Evolutionary conservation across 2,329 filamentous ascomycete genomes (phyloP).

Genomic region (Fusarium sororula): DNA sequence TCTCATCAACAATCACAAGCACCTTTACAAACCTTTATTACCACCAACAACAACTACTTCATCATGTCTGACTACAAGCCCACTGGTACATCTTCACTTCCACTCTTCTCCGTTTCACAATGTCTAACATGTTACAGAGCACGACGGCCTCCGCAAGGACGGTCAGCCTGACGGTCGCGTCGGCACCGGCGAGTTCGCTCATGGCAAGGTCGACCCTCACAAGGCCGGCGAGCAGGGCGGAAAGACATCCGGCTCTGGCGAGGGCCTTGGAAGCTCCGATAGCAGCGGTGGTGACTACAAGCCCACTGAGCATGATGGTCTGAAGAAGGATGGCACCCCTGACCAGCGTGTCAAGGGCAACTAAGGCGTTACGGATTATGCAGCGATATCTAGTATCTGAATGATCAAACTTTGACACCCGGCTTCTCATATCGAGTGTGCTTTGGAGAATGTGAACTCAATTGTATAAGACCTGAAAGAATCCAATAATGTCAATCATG

Average conservation of each 20-base stretch:
- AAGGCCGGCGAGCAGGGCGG: slow-evolving; percentile 31
- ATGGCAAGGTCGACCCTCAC: slow-evolving; percentile 37
- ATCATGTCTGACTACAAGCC: slow-evolving; percentile 30
- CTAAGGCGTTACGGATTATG: neutral
- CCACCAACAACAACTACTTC: neutral
- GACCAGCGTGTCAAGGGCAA: slow-evolving; percentile 28
- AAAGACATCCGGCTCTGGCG: slow-evolving; percentile 18
- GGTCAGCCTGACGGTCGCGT: slow-evolving; percentile 35
- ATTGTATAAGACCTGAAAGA: rapidly evolving
- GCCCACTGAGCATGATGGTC: slow-evolving; percentile 23
- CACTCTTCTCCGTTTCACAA: rapidly evolving
- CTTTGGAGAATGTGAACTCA: rapidly evolving
- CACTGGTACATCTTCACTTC: slow-evolving; percentile 3
- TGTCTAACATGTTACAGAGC: slow-evolving; percentile 6
- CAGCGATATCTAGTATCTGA: neutral
- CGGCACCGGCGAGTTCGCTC: slow-evolving; percentile 36
- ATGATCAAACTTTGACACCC: neutral
- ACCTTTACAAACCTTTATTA: neutral
- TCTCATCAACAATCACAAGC: neutral
- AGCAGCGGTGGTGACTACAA: slow-evolving; percentile 17
- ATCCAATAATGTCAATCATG: rapidly evolving
- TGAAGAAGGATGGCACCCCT: slow-evolving; percentile 25
- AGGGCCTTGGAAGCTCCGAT: slow-evolving; percentile 1
- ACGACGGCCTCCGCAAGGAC: slow-evolving; percentile 38
- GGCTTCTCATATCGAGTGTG: rapidly evolving